phyloP scores from a whole-genome alignment of 306 rosid genomes.

The Carpinus viminea region DNA sequence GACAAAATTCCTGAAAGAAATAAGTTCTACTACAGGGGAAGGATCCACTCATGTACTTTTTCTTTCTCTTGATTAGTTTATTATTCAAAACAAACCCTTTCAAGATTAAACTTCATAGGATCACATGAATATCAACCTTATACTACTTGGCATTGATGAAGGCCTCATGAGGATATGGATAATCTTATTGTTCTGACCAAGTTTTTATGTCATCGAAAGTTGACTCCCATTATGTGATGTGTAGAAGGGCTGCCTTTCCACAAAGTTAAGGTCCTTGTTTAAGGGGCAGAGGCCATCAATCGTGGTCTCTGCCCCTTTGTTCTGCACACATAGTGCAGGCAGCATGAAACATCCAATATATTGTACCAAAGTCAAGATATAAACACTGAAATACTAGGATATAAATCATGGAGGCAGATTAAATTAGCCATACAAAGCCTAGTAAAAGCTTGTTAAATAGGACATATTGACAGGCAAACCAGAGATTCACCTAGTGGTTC shows the following conservation, averaged over 20 bases:
- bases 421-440: not conserved
- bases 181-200: not conserved
- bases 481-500: conserved; percentile 81
- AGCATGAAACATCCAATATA: conserved; percentile 1
- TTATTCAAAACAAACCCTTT: not conserved
- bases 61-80: conserved; percentile 14
- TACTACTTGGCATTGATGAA: conserved; percentile 15
- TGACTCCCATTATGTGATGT: not conserved
- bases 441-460: not conserved
- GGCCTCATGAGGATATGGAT: conserved; percentile 12
- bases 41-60: not conserved
- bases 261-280: not conserved
- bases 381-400: conserved; percentile 2
- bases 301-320: not conserved
- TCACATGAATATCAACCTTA: conserved; percentile 11
- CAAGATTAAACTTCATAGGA: conserved; percentile 1
- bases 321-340: conserved; percentile 1
- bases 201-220: not conserved
- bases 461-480: conserved; percentile 13
- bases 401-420: not conserved
- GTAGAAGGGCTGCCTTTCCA: not conserved
- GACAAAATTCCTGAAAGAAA: not conserved
- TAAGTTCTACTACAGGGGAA: not conserved
- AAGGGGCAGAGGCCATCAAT: not conserved
- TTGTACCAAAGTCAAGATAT: conserved; percentile 4